Base-by-base conservation (phyloP, 2,329 filamentous ascomycete species). In the Colletotrichum cuscutae region DNA sequence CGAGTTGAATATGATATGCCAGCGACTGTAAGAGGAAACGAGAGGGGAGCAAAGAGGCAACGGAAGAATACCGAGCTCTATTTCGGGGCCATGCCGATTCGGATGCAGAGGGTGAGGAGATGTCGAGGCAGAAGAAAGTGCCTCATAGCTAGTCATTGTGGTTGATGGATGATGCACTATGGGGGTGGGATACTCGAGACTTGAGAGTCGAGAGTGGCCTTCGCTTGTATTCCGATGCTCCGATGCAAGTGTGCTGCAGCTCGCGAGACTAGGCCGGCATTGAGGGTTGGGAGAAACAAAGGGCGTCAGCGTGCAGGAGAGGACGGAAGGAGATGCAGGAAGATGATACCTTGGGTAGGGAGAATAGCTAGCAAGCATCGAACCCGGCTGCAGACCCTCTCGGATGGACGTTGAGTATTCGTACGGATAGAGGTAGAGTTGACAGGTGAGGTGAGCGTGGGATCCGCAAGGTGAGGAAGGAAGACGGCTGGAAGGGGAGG, bases 1-100 rank as follows among this genome's bases (percentile, higher is more conserved):
- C 24, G 13, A 63, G n/a, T 63, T 3, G 12, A 26, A 11, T 42
- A 49, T 12, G 42, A 11, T 26, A 35, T 19, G 57, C 46, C 60
- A 59, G 32, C 24, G 28, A 22, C 49, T 57, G 30, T 24, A 65
- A 49, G 19, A 49, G 42, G 42, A n/a, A n/a, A 49, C 19, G 52
- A 54, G 11, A 26, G 24, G 52, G 52, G 52, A 54, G 52, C 22
- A 37, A 46, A 58, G 7, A 32, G 35, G 42, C 19, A 30, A 46
- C 58, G 70, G 65, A 72, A 54, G n/a, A 64, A 72, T 28, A 46
- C 65, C 65, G 65, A 69, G 59, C 53, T 58, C 64, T 61, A 30
- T 42, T 46, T 42, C 24, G 42, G 26, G 19, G 60, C 61, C 30
- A 64, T 26, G 46, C 22, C 61, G n/a, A 30, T 26, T 9, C 61